Evolutionary conservation across 2,329 filamentous ascomycete species (phyloP).

Genomic region (Pestalotiopsis sp.): DNA sequence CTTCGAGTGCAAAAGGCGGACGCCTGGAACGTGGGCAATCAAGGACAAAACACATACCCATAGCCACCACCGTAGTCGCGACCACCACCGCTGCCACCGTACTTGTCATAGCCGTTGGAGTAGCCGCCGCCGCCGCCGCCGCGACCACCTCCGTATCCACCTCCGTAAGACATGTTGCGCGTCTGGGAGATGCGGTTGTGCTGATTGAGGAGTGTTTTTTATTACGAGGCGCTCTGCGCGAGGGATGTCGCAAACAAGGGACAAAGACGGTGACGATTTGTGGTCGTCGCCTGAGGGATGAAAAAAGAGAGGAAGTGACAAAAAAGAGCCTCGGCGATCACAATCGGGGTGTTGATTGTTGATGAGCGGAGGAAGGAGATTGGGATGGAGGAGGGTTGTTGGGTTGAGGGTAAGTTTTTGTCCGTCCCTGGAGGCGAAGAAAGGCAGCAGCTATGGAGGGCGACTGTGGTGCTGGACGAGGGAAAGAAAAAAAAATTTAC

Average conservation of each 20-base stretch:
- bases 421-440: conserved; percentile 4
- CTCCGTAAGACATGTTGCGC: conserved; percentile 72
- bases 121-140: conserved; percentile 47
- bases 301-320: conserved; percentile 13
- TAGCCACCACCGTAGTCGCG: conserved; percentile 36
- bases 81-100: conserved; percentile 18
- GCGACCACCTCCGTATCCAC: conserved; percentile 50
- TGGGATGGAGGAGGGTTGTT: background rate
- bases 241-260: conserved; percentile 4
- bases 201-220: conserved; percentile 14
- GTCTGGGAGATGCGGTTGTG: conserved; percentile 20
- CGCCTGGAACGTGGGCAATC: background rate
- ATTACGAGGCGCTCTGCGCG: conserved; percentile 23
- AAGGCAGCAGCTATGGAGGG: background rate
- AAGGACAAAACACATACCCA: conserved; percentile 28
- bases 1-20: background rate
- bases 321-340: background rate
- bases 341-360: background rate
- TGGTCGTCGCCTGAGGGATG: background rate
- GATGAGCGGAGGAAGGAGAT: conserved; percentile 1
- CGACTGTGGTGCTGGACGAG: background rate
- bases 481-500: conserved; percentile 3
- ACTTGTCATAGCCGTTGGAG: conserved; percentile 42
- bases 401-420: conserved; percentile 5
- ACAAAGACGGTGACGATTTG: background rate